Conservation (phyloP, 306 rosid species). For the Castanopsis chinensis region DNA sequence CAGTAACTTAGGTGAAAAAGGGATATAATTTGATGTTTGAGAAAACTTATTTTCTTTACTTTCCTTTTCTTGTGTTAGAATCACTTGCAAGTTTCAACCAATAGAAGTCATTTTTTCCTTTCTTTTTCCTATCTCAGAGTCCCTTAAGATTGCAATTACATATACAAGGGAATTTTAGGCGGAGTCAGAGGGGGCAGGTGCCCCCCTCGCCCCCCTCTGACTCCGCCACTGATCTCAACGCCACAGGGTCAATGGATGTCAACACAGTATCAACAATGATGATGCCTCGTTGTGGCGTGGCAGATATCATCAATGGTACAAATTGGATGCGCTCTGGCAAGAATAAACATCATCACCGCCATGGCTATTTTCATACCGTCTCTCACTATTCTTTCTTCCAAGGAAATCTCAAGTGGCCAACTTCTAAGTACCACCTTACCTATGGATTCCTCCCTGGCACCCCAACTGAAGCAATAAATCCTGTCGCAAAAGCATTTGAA, state of each 20-base stretch:
- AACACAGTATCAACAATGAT: neutral
- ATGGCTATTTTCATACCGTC: neutral
- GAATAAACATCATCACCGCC: neutral
- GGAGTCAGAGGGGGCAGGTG: no score
- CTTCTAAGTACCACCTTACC: neutral
- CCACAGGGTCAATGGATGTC: neutral
- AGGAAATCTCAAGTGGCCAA: neutral
- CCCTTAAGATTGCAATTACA: no score
- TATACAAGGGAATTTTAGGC: no score
- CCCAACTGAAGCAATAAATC: neutral
- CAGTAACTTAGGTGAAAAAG: no score
- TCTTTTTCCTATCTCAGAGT: no score
- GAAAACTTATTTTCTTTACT: no score
- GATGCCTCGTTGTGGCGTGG: neutral
- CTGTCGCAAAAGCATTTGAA: neutral
- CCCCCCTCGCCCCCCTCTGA: no score
- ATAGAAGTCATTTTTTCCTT: no score
- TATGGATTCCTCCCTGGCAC: neutral
- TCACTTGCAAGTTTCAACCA: no score
- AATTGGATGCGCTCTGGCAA: neutral
- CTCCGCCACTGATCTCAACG: no score
- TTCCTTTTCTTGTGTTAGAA: no score
- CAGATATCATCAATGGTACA: neutral
- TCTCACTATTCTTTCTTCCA: neutral
- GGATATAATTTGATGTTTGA: no score